Percentiles rank a stretch among this genome's conserved stretches.
These are phyloP conservation scores for Pyrus communis DNA, from an alignment of 306 rosid genomes.

Conservation along the genomic window DNA sequence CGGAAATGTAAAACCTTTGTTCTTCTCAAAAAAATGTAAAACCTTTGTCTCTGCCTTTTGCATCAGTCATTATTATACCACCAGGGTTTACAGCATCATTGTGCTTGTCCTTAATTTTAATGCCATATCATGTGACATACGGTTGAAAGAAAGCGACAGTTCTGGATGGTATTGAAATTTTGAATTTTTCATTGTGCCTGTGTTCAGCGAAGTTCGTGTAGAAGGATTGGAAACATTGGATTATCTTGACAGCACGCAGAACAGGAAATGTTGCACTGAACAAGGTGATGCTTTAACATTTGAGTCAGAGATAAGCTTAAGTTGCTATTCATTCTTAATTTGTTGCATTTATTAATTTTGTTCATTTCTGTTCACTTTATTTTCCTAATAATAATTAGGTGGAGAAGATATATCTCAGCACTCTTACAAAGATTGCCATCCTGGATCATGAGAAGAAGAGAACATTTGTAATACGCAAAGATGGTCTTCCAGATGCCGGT, in stretches of 20 bases:
- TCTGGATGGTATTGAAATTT: conserved; percentile 14
- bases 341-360: conserved; percentile 13
- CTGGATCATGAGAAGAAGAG: conserved; percentile 95
- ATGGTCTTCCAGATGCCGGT: conserved; percentile 99
- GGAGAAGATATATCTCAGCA: conserved; percentile 91
- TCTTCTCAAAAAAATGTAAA: too few species aligned
- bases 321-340: neutral
- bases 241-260: conserved; percentile 85
- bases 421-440: conserved; percentile 92
- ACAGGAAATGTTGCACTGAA: conserved; percentile 77
- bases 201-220: conserved; percentile 88
- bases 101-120: neutral
- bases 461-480: conserved; percentile 88
- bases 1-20: too few species aligned
- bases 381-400: conserved; percentile 36
- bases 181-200: conserved; percentile 18
- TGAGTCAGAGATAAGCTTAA: conserved; percentile 71
- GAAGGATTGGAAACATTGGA: conserved; percentile 96
- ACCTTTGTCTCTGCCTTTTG: neutral
- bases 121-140: neutral
- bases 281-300: conserved; percentile 96
- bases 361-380: neutral
- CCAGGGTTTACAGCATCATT: neutral
- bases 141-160: neutral
- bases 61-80: neutral